Evolutionary conservation across 148 eudicot genomes (phyloP).

Genomic region (Nepenthes mirabilis): DNA sequence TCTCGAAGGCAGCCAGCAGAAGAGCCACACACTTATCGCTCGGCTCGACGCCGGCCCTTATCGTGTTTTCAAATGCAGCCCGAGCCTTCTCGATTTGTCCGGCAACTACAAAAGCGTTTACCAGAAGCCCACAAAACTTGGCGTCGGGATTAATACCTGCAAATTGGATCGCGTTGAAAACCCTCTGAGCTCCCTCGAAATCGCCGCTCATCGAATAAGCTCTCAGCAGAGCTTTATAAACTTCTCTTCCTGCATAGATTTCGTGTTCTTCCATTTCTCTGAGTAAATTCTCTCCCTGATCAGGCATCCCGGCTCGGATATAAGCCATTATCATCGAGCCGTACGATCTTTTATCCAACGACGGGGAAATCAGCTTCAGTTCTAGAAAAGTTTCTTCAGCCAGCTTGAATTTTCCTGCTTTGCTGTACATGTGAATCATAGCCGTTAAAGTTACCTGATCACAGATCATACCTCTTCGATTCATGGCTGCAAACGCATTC

Average conservation of each 20-base stretch:
- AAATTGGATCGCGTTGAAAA: constrained; percentile 61
- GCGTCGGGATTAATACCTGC: constrained; percentile 69
- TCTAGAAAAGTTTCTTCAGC: constrained; percentile 65
- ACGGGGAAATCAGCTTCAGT: constrained; percentile 58
- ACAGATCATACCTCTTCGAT: constrained; percentile 39
- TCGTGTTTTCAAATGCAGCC: constrained; percentile 57
- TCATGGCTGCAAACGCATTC: constrained; percentile 42
- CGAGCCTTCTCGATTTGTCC: constrained; percentile 53
- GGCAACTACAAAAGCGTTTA: constrained; percentile 59
- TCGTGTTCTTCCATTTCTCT: constrained; percentile 62
- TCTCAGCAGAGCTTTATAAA: constrained; percentile 76
- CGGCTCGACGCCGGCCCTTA: constrained; percentile 55
- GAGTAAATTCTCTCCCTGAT: constrained; percentile 45
- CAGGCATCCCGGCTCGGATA: constrained; percentile 52
- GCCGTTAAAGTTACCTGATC: constrained; percentile 85
- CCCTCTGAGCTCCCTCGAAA: constrained; percentile 67
- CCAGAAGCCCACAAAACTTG: constrained; percentile 63
- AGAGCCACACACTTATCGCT: constrained; percentile 73
- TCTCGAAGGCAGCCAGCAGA: constrained; percentile 50
- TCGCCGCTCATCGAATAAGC: constrained; percentile 85
- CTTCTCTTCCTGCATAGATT: constrained; percentile 64
- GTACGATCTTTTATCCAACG: constrained; percentile 67
- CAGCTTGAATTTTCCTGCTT: constrained; percentile 50
- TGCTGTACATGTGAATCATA: constrained; percentile 86
- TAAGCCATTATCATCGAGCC: constrained; percentile 97